Evolutionary conservation across 2,329 filamentous ascomycete species (phyloP).

Genomic region (Monosporascus ibericus): DNA sequence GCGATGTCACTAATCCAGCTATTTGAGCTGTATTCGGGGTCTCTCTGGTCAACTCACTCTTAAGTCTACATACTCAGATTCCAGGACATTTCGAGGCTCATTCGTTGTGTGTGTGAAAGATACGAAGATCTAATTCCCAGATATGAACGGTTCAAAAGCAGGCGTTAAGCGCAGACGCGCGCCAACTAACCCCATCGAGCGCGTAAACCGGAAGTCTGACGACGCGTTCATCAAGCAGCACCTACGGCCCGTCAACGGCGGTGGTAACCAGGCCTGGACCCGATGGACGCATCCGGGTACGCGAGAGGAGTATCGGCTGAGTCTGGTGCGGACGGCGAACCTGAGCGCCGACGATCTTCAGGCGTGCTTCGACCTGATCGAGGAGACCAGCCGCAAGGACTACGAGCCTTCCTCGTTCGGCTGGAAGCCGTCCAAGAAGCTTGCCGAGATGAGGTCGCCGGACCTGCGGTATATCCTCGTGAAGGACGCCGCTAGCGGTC

Average conservation of each 20-base stretch:
- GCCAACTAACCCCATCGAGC: constrained; percentile 35
- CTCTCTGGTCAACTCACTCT: no score
- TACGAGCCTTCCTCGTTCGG: constrained; percentile 57
- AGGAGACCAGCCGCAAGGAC: constrained; percentile 56
- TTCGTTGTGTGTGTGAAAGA: no score
- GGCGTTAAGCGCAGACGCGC: constrained; percentile 22
- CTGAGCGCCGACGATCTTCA: constrained; percentile 40
- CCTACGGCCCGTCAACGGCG: constrained; percentile 38
- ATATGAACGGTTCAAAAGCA: constrained; percentile 14
- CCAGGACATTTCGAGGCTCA: no score
- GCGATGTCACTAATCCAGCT: no score
- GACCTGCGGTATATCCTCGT: constrained; percentile 66
- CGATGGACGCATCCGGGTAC: constrained; percentile 48
- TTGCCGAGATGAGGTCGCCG: constrained; percentile 59
- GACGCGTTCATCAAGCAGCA: constrained; percentile 43
- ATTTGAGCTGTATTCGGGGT: no score
- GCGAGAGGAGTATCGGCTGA: constrained; percentile 34
- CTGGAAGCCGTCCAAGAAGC: constrained; percentile 59
- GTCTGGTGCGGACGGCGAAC: constrained; percentile 32
- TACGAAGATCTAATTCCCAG: no score
- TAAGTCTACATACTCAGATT: no score
- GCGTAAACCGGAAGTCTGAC: constrained; percentile 41
- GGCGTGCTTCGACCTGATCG: constrained; percentile 51
- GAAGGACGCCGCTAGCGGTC: constrained; percentile 23
- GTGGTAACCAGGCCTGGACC: constrained; percentile 10